Base-by-base conservation (phyloP, 306 rosid species). In the Calophaca sinica region DNA sequence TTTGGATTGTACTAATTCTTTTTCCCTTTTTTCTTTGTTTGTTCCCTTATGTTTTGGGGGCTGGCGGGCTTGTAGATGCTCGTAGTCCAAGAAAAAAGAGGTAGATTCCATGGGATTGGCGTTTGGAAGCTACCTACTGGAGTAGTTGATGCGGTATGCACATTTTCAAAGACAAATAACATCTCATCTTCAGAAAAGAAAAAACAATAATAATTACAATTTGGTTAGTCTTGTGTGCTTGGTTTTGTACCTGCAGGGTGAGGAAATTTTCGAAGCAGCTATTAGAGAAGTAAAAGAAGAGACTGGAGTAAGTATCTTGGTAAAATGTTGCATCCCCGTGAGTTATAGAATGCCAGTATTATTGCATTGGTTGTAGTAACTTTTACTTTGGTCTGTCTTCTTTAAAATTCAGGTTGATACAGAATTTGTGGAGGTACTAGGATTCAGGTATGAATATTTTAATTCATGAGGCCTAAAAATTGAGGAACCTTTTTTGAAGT, bases 251-350 rank as follows among this genome's bases (percentile, higher is more conserved):
- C 9, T 73, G 50, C 86, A 86, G 90, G 90, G 90, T 41, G 90
- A 86, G 81, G 84, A 86, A 48, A 57, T 86, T 61, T 84, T 72
- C 7, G 36, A 42, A 48, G 79, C 86, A 60, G 88, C 88, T 42
- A 52, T 59, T 20, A 81, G 90, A 84, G 90, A 86, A 84, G 90
- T 86, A 51, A 84, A 86, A 75, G 90, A 86, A 81, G 90, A 86
- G 84, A 86, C 90, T 29, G 90, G 88, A 72, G 90, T 86, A 52
- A 39, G 90, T 78, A 20, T 62, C 12, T 73, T 66, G 46, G 55
- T 69, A 68, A 62, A 53, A n/a, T 41, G 54, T 60, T 28, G 42
- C n/a, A 79, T 82, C 41, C 7, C 15, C 28, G 61, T 46, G 26
- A 61, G 49, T 20, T 20, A 20, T 38, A 35, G 28, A 71, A 70